Base-by-base conservation (phyloP, 2,329 filamentous ascomycete genomes). In the Clonostachys rhizophaga region DNA sequence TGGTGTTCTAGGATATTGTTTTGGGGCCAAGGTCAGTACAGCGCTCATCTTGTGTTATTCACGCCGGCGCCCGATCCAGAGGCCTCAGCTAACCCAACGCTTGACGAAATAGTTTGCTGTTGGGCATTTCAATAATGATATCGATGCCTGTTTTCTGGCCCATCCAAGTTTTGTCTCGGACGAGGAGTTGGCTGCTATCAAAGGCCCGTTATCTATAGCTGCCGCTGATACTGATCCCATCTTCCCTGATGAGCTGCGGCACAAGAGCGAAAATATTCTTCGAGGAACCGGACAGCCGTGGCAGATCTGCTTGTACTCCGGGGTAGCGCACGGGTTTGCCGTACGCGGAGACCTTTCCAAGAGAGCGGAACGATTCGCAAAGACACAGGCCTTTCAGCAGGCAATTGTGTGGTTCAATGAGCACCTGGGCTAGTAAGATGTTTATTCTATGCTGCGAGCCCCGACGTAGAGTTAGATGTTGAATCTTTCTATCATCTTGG, bases 371-470 rank as follows among this genome's bases (percentile, higher is more conserved):
- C 82, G 78, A 63, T 92, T 78, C 57, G 84, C 87, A 36, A 91
- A 89, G 76, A 87, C 95, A 68, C 81, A 86, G 67, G 89, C 89
- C 6, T 94, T 94, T 62, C 58, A 75, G 53, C 89, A 94, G 73
- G 88, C 88, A 35, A 74, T 91, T 45, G 63, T 36, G n/a, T 45
- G 33, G 33, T 45, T 45, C 16, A 30, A 45, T n/a, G 30, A 14
- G 20, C 30, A 43, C 13, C 24, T 43, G 40, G 10, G 40, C 16
- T 11, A 14, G n/a, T 24, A 24, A 24, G 7, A 24, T 8, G 7
- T 24, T 24, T 3, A 24, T 24, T 24, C 20, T 24, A 2, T 24
- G 5, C 24, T 24, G 24, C 2, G 24, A 8, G 24, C 24, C 24
- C 24, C 24, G 24, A 24, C 6, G 24, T 24, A 24, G 24, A 24